These are phyloP conservation scores for Rhodotorula sphaerocarpa DNA, from an alignment of 768 basidiomycete species.

Conservation along the genomic window DNA sequence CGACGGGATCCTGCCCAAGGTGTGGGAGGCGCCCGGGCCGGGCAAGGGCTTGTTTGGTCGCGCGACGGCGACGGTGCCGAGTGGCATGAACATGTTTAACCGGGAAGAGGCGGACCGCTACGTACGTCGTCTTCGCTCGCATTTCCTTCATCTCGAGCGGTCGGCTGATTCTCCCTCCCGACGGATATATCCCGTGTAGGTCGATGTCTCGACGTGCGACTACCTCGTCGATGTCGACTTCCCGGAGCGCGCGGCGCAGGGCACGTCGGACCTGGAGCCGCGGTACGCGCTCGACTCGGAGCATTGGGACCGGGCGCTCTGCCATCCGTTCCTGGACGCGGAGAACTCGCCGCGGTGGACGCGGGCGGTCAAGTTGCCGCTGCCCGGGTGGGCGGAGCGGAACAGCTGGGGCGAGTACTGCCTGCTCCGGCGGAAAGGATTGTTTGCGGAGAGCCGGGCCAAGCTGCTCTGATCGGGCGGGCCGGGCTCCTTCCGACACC, in stretches of 20 bases:
- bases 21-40: slow-evolving; percentile 55
- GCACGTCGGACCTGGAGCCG: slow-evolving; percentile 53
- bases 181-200: slow-evolving; percentile 45
- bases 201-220: slow-evolving; percentile 64
- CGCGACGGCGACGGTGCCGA: slow-evolving; percentile 49
- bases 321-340: slow-evolving; percentile 75
- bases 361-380: slow-evolving; percentile 72
- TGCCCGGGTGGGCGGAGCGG: slow-evolving; percentile 55
- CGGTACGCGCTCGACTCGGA: slow-evolving; percentile 60
- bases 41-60: slow-evolving; percentile 37
- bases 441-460: neutral
- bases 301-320: slow-evolving; percentile 74
- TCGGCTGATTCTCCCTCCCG: slow-evolving; percentile 11
- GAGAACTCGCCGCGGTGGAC: slow-evolving; percentile 63
- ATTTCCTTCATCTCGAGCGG: neutral
- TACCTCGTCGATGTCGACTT: slow-evolving; percentile 88
- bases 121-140: slow-evolving; percentile 50
- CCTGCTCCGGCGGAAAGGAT: slow-evolving; percentile 53
- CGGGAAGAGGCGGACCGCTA: slow-evolving; percentile 66
- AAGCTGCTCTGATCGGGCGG: too few relatives aligned
- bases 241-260: slow-evolving; percentile 53
- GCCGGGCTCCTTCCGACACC: too few relatives aligned
- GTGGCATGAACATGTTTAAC: slow-evolving; percentile 79
- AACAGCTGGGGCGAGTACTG: slow-evolving; percentile 89
- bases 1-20: slow-evolving; percentile 74